These are phyloP conservation scores for Colletotrichum camelliae DNA, from an alignment of 2,329 filamentous ascomycete genomes.

Conservation along the genomic window DNA sequence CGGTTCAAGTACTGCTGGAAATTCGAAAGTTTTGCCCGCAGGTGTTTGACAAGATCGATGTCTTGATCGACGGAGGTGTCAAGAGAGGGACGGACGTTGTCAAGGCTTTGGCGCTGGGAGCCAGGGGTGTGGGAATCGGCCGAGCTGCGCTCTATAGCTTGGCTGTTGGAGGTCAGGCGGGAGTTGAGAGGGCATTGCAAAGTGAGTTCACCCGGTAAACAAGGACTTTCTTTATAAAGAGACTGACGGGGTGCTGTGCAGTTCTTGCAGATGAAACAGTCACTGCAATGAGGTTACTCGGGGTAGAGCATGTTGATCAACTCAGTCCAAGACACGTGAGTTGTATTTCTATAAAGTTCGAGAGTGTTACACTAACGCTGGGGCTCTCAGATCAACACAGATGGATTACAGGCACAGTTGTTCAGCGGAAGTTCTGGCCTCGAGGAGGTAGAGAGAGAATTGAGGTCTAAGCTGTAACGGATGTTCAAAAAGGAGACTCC, in stretches of 20 bases:
- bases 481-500: not conserved
- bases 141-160: constrained; percentile 57
- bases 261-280: constrained; percentile 30
- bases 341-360: not conserved
- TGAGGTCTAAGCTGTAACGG: not conserved
- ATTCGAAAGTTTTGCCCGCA: constrained; percentile 54
- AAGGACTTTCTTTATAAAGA: not conserved
- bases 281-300: constrained; percentile 30
- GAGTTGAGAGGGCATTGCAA: constrained; percentile 58
- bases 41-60: constrained; percentile 52
- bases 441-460: constrained; percentile 22
- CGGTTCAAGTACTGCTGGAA: constrained; percentile 52
- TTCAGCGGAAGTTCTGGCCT: constrained; percentile 26
- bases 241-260: not conserved
- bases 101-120: constrained; percentile 58
- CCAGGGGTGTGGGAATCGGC: constrained; percentile 58
- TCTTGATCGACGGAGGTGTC: constrained; percentile 60
- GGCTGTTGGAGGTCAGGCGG: constrained; percentile 56
- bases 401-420: constrained; percentile 15
- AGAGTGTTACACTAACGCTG: fast-evolving
- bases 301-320: constrained; percentile 26
- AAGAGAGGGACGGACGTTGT: constrained; percentile 59
- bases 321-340: constrained; percentile 28
- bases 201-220: constrained; percentile 44
- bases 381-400: constrained; percentile 17